Evolutionary conservation across 2,329 filamentous ascomycete genomes (phyloP).

Genomic region (Colletotrichum sp.): DNA sequence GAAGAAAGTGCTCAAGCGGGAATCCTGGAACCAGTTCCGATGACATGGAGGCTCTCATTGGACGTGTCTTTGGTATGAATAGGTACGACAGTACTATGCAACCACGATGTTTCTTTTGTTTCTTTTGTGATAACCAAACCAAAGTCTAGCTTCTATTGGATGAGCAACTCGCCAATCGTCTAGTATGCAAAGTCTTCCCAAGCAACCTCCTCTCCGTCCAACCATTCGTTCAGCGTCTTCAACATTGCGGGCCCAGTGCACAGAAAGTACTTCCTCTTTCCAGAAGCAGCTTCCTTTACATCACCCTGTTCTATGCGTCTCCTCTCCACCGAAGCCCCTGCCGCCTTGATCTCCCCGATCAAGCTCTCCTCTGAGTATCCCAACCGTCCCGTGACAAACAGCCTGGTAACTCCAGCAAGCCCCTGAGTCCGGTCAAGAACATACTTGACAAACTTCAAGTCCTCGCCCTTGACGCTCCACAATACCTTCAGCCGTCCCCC

Average conservation of each 20-base stretch:
- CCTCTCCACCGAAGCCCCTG: slow-evolving; percentile 37
- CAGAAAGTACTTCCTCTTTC: slow-evolving; percentile 57
- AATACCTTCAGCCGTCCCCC: slow-evolving; percentile 58
- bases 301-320: slow-evolving; percentile 47
- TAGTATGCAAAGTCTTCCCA: slow-evolving; percentile 69
- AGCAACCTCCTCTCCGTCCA: slow-evolving; percentile 57
- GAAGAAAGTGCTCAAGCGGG: not conserved
- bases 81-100: not conserved
- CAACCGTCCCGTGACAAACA: slow-evolving; percentile 68
- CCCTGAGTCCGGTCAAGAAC: slow-evolving; percentile 56
- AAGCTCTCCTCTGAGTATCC: slow-evolving; percentile 36
- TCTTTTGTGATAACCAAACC: not conserved
- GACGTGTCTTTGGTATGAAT: not conserved
- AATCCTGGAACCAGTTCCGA: not conserved
- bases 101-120: not conserved
- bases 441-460: slow-evolving; percentile 68
- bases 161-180: slow-evolving; percentile 16
- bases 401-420: slow-evolving; percentile 54
- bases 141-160: not conserved
- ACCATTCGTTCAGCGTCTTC: slow-evolving; percentile 51
- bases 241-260: slow-evolving; percentile 52
- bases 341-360: slow-evolving; percentile 34
- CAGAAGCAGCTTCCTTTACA: slow-evolving; percentile 33
- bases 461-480: slow-evolving; percentile 70
- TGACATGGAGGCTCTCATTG: not conserved